phyloP scores from a whole-genome alignment of 257 asterid species.

The Lantana camara region DNA sequence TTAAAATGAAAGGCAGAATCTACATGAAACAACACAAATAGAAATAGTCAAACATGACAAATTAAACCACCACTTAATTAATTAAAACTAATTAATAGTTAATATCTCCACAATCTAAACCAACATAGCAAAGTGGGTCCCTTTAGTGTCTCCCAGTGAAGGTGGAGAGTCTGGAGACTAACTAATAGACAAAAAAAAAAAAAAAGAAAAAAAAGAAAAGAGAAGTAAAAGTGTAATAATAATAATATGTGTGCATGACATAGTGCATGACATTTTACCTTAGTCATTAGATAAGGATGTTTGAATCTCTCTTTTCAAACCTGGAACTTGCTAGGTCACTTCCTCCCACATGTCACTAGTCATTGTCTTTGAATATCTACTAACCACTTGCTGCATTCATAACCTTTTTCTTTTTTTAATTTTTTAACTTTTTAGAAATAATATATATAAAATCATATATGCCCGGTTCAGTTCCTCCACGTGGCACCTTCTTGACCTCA shows the following conservation, averaged over 20 bases:
- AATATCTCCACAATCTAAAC: too few species aligned
- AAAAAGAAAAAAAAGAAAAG: too few species aligned
- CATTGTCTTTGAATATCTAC: conserved; percentile 9
- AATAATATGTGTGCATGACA: conserved; percentile 27
- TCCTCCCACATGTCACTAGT: conserved; percentile 19
- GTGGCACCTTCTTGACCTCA: too few species aligned
- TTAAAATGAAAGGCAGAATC: too few species aligned
- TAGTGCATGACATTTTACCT: conserved; percentile 43
- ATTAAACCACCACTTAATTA: too few species aligned
- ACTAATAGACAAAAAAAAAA: background rate
- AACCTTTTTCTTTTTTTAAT: background rate
- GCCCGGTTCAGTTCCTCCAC: too few species aligned
- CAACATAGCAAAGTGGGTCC: too few species aligned
- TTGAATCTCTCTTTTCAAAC: conserved; percentile 7
- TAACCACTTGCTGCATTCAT: background rate
- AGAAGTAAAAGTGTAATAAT: background rate
- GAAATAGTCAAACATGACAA: too few species aligned
- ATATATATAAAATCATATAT: too few species aligned
- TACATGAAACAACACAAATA: too few species aligned
- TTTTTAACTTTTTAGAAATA: background rate
- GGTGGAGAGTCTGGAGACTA: too few species aligned
- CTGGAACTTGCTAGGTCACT: conserved; percentile 42
- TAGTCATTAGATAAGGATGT: conserved; percentile 33
- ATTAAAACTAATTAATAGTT: too few species aligned
- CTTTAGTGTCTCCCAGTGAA: conserved; percentile 29